Base-by-base conservation (phyloP, 495 filamentous ascomycete species). In the Immersiella caudata region DNA sequence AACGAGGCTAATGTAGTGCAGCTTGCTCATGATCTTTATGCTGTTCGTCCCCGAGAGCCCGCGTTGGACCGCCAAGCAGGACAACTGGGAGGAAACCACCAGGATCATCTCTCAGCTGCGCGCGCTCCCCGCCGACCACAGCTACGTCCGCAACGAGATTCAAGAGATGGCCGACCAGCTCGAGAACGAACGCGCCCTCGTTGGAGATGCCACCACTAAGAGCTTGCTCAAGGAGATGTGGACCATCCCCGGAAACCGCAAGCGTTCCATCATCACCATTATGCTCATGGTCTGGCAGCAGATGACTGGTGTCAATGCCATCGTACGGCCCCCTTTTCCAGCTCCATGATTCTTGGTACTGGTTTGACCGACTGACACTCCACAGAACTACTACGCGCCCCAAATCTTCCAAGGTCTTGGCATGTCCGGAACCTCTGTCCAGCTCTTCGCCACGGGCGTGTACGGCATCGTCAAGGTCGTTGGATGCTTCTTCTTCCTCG, bases 221-320 rank as follows among this genome's bases (percentile, higher is more conserved):
- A 84, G 87, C 64, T 78, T 90, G 26, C 84, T 88, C 76, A 87
- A 81, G 70, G 89, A 91, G 70, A 89, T 90, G 85, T 91, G 88
- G 86, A 74, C 80, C 9, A 86, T 91, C 65, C 77, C 81, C 0
- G 83, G 82, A 0, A 85, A 85, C 69, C 79, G 82, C 33, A 84
- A 84, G 61, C 80, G 83, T 0, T 61, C 71, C 24, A 40, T 71
- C 35, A 69, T 68, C 14, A 72, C 71, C 26, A 68, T 79, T 9
- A 75, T 83, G 35, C 82, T 92, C 51, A 90, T 91, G 89, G 68
- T 91, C 68, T 91, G 87, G 76, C 89, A 91, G 76, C 89, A 90
- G 72, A 87, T 88, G 86, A 90, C 88, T 0, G 87, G 84, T 18
- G 87, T 85, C 18, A 89, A 89, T 68, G 86, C 80, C 16, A 79